A percentile compares a stretch with the other conserved stretches of the same genome.
Conservation (phyloP, 257 asterid species). For the Penstemon davidsonii region DNA sequence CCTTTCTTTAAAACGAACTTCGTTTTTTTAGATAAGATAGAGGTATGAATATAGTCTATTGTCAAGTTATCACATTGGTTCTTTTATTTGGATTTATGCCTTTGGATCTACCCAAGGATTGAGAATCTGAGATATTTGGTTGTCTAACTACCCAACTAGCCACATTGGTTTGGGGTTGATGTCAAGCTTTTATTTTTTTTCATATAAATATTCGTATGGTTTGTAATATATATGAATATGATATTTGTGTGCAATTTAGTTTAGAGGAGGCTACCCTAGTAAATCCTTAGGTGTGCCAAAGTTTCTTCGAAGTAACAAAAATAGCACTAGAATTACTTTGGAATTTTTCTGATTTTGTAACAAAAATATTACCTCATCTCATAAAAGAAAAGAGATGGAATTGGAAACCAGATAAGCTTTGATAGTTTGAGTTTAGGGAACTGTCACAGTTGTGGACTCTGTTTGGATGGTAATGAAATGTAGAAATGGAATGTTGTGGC, state of each 20-base stretch:
- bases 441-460: slow-evolving; percentile 27
- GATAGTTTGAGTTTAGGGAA: slow-evolving; percentile 14
- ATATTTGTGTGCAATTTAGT: neutral
- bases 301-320: no score
- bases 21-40: no score
- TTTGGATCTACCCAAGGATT: neutral
- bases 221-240: neutral
- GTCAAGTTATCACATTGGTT: no score
- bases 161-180: neutral
- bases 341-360: neutral
- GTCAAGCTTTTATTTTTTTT: neutral
- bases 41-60: no score
- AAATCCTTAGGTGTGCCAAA: no score
- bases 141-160: neutral
- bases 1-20: no score
- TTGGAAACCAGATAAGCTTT: neutral
- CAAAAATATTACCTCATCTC: neutral
- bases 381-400: neutral
- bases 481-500: slow-evolving; percentile 28
- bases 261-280: no score
- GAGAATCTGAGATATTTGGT: neutral
- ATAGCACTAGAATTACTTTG: neutral
- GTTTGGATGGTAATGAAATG: slow-evolving; percentile 31
- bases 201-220: neutral
- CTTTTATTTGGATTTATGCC: neutral